Conservation (phyloP, 2,329 filamentous ascomycete genomes). For the Aspergillus sp. region DNA sequence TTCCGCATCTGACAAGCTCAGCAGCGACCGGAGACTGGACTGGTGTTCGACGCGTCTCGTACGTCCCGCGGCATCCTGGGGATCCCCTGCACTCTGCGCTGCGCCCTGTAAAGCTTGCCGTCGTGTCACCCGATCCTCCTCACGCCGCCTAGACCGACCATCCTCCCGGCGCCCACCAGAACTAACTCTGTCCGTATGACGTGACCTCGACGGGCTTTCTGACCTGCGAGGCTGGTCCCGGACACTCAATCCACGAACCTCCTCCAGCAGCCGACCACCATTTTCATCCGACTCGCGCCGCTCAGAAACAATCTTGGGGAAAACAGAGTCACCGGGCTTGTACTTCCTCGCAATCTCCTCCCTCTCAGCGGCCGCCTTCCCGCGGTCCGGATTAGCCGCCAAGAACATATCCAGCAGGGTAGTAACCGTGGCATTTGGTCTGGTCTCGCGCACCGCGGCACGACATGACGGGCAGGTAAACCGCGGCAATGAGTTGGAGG, state of each 20-base stretch:
- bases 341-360: conserved; percentile 67
- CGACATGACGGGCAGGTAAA: conserved; percentile 94
- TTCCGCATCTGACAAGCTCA: conserved; percentile 69
- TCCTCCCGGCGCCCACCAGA: conserved; percentile 30
- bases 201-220: conserved; percentile 16
- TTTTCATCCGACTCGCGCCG: conserved; percentile 45
- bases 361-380: conserved; percentile 61
- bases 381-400: conserved; percentile 66
- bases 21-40: conserved; percentile 72
- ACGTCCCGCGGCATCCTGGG: conserved; percentile 21
- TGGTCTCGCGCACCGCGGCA: conserved; percentile 72
- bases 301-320: conserved; percentile 51
- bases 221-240: conserved; percentile 31
- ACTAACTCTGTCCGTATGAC: conserved; percentile 30
- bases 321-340: conserved; percentile 68
- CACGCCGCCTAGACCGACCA: conserved; percentile 25
- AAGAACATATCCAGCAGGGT: conserved; percentile 86
- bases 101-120: conserved; percentile 17
- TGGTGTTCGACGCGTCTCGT: conserved; percentile 72
- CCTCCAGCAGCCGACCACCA: conserved; percentile 60
- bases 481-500: conserved; percentile 39
- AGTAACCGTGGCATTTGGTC: conserved; percentile 81
- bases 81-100: conserved; percentile 8
- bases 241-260: conserved; percentile 65
- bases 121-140: conserved; percentile 23